A percentile compares a stretch with the other conserved stretches of the same genome.
Evolutionary conservation across 805 yeast genomes (phyloP).

Genomic region (Candida peoriensis): DNA sequence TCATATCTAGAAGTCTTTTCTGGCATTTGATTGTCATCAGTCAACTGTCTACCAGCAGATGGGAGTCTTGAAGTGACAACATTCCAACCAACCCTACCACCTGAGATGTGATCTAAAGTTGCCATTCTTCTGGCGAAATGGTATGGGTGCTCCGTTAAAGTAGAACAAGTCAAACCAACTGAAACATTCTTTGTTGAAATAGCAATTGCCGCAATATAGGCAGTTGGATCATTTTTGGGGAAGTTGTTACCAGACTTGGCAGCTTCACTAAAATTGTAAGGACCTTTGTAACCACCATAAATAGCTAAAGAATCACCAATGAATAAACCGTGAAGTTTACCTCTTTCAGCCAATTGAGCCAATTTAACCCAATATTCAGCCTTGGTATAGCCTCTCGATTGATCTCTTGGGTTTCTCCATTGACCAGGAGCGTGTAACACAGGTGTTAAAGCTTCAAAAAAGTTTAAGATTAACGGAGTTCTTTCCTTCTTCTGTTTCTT

Average conservation of each 20-base stretch:
- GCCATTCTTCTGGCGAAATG: slow-evolving; percentile 40
- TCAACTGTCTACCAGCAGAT: slow-evolving; percentile 37
- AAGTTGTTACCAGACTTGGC: slow-evolving; percentile 25
- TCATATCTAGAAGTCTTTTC: slow-evolving; percentile 38
- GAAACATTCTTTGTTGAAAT: slow-evolving; percentile 35
- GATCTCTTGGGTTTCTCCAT: slow-evolving; percentile 21
- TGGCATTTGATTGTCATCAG: slow-evolving; percentile 32
- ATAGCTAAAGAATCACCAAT: slow-evolving; percentile 36
- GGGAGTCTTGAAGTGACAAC: slow-evolving; percentile 39
- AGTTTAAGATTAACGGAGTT: slow-evolving; percentile 17
- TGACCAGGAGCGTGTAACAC: slow-evolving; percentile 21
- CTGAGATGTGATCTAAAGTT: slow-evolving; percentile 39
- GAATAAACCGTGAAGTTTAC: slow-evolving; percentile 32
- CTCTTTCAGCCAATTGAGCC: slow-evolving; percentile 34
- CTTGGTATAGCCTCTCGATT: slow-evolving; percentile 16
- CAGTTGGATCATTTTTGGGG: slow-evolving; percentile 32
- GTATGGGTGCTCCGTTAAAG: slow-evolving; percentile 41
- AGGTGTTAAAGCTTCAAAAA: slow-evolving; percentile 19
- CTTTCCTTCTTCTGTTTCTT: slow-evolving; percentile 17
- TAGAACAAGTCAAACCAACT: slow-evolving; percentile 39
- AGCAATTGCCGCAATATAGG: slow-evolving; percentile 34
- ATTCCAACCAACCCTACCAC: slow-evolving; percentile 46
- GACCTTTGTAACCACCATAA: slow-evolving; percentile 36
- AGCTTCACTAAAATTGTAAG: slow-evolving; percentile 28
- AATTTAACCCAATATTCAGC: slow-evolving; percentile 35